Base-by-base conservation (phyloP, 441 rosid genomes). In the Gossypium gossypioides region DNA sequence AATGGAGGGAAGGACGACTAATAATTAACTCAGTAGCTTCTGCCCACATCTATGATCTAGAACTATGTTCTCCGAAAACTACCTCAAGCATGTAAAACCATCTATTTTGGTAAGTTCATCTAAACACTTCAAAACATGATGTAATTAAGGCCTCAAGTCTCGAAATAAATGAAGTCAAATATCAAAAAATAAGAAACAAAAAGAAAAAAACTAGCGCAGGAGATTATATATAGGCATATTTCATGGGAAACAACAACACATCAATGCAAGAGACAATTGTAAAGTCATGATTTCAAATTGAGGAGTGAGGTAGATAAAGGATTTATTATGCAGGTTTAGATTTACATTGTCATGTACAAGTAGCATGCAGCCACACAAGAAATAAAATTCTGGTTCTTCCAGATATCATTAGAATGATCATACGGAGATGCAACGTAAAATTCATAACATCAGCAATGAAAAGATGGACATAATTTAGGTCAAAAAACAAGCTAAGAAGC, bases 401-500 rank as follows among this genome's bases (percentile, higher is more conserved):
- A 7, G 44, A 37, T 37, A 37, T 34, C 40, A 34, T 34, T 34
- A 34, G 9, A 34, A 37, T 9, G 7, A 29, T 21, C 21, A 21
- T 1, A 72, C 18, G 16, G 12, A 19, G 25, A n/a, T 32, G 18
- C 22, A 66, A n/a, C 40, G 9, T 37, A 51, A 62, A 25, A 21
- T 61, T 46, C 16, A 54, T 22, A 80, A 27, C n/a, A n/a, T 32
- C 46, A 24, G 54, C 55, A 69, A 16, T 13, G 59, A 50, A 34
- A 64, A 21, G 13, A 24, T 19, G 6, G 56, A 52, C 48, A 52
- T 16, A n/a, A 51, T 1, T 68, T 50, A 42, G 16, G 21, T 8
- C 54, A 34, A 58, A 58, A 68, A 54, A 73, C 19, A 58, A 48
- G 51, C 8, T 55, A 40, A 75, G 15, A 42, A 71, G 54, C 69